phyloP scores from a whole-genome alignment of 2,329 filamentous ascomycete genomes.

The Bretziella fagacearum region DNA sequence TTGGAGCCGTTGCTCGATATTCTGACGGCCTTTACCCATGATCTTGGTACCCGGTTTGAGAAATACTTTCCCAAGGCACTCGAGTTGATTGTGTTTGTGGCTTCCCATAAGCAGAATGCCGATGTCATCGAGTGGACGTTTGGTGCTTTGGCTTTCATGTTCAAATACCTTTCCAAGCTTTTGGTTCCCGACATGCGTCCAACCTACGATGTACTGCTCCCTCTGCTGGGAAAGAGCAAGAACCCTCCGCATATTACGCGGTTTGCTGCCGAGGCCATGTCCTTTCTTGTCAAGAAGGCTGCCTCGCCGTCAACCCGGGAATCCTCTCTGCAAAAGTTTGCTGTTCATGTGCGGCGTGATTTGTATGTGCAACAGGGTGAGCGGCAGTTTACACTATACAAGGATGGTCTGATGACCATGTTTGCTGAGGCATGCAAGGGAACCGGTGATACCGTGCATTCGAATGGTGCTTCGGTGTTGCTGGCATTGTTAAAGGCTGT shows the following conservation, averaged over 20 bases:
- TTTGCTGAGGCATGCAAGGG: conserved; percentile 67
- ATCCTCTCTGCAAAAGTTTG: conserved; percentile 50
- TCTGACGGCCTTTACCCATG: conserved; percentile 87
- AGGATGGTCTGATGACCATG: conserved; percentile 79
- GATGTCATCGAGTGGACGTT: conserved; percentile 98
- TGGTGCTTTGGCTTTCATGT: conserved; percentile 79
- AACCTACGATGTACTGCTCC: conserved; percentile 66
- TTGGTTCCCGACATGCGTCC: conserved; percentile 73
- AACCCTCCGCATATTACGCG: conserved; percentile 77
- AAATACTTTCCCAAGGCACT: conserved; percentile 68
- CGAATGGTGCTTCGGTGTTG: conserved; percentile 38
- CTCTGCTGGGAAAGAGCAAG: conserved; percentile 64
- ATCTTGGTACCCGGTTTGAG: conserved; percentile 74
- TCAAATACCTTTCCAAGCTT: conserved; percentile 87
- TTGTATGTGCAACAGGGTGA: conserved; percentile 37
- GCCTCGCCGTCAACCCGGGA: conserved; percentile 62
- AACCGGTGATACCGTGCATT: conserved; percentile 41
- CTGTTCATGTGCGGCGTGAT: conserved; percentile 56
- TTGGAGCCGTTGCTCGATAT: conserved; percentile 76
- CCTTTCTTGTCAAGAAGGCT: conserved; percentile 81
- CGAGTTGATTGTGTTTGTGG: conserved; percentile 58
- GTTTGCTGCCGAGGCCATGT: conserved; percentile 88
- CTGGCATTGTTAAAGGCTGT: conserved; percentile 34
- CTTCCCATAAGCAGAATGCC: conserved; percentile 57
- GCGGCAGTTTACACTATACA: conserved; percentile 51